phyloP scores from a whole-genome alignment of 805 yeast genomes.

The Candida germanica region DNA sequence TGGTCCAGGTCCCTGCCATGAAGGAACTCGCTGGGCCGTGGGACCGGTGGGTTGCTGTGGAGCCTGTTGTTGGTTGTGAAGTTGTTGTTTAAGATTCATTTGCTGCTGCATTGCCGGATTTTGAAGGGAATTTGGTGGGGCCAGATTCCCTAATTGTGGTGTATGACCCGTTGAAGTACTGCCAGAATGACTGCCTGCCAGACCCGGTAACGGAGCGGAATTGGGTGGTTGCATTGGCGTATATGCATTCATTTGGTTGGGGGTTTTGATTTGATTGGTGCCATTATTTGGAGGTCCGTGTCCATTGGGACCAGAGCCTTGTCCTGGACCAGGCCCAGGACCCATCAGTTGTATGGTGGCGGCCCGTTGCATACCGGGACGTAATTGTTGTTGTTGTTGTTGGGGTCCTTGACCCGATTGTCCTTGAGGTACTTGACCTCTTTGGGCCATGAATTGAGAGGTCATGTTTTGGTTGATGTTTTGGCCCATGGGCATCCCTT shows the following conservation, averaged over 20 bases:
- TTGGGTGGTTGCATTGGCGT: conserved; percentile 17
- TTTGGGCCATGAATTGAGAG: neutral
- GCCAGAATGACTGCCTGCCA: conserved; percentile 10
- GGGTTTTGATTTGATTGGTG: conserved; percentile 5
- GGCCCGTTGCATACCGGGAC: conserved; percentile 21
- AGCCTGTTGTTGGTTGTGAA: neutral
- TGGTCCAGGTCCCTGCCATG: neutral
- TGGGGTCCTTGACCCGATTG: conserved; percentile 9
- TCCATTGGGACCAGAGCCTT: conserved; percentile 1
- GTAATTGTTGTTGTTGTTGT: conserved; percentile 5
- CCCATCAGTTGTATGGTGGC: conserved; percentile 20
- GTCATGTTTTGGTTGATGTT: neutral
- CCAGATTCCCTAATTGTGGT: conserved; percentile 26
- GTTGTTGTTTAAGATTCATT: conserved; percentile 2
- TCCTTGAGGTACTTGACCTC: conserved; percentile 4
- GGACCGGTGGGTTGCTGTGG: neutral
- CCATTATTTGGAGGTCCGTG: too few relatives aligned
- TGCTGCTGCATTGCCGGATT: conserved; percentile 6
- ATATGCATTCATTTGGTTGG: conserved; percentile 8
- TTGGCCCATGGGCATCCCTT: neutral
- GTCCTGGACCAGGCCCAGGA: neutral
- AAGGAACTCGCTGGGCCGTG: neutral
- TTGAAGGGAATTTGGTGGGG: conserved; percentile 16
- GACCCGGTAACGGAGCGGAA: conserved; percentile 22
- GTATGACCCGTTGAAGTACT: conserved; percentile 27